Evolutionary conservation across 352 stramenopile genomes (phyloP).

Genomic region (Phytophthora vignae): DNA sequence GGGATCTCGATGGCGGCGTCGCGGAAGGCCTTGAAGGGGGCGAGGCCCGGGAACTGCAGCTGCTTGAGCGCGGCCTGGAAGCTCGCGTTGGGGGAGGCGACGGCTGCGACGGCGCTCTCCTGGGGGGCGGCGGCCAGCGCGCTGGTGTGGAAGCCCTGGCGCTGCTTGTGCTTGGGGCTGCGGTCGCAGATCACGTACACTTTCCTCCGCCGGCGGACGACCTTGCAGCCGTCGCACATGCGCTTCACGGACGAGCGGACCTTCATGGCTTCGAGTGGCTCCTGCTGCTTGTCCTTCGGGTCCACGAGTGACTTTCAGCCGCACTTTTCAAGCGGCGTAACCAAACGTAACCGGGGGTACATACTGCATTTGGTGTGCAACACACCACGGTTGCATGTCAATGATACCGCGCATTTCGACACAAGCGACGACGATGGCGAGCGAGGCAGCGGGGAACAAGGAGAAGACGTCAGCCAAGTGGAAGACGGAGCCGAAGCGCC

Average conservation of each 20-base stretch:
- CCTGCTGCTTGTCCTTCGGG: conserved; percentile 24
- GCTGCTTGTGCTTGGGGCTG: conserved; percentile 94
- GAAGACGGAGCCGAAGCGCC: conserved; percentile 19
- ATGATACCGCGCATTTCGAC: conserved; percentile 9
- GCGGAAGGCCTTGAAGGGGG: conserved; percentile 82
- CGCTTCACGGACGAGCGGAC: conserved; percentile 91
- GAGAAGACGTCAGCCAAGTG: conserved; percentile 6
- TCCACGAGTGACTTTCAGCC: conserved; percentile 34
- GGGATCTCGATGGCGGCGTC: conserved; percentile 75
- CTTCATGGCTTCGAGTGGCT: conserved; percentile 76
- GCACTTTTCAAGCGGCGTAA: conserved; percentile 3
- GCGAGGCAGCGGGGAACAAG: background rate
- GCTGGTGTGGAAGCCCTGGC: conserved; percentile 91
- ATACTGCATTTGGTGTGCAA: background rate
- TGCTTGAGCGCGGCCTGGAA: conserved; percentile 94
- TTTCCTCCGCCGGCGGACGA: conserved; percentile 86
- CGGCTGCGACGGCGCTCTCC: conserved; percentile 49
- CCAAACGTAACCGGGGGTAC: background rate
- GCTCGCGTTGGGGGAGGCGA: conserved; percentile 80
- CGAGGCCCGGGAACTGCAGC: conserved; percentile 92
- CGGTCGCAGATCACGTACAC: conserved; percentile 93
- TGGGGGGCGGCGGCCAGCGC: conserved; percentile 43
- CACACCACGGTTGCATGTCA: conserved; percentile 13
- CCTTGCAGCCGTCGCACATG: conserved; percentile 93
- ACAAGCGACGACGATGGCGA: conserved; percentile 3